Evolutionary conservation across 2,329 filamentous ascomycete species (phyloP).

Genomic region (Arthrobotrys sphaeroides): DNA sequence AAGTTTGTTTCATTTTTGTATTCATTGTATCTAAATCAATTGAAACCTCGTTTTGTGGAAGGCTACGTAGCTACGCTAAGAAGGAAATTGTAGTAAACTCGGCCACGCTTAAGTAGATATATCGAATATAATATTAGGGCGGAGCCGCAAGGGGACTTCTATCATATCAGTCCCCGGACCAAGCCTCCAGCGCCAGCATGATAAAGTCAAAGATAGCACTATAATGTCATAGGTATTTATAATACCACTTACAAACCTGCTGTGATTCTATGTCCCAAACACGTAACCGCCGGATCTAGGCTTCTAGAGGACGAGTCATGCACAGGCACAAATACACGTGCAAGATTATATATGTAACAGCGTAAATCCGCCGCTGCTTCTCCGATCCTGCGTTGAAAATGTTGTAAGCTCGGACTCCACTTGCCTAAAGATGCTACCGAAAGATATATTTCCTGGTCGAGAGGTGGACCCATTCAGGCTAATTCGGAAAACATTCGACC

Average conservation of each 20-base stretch:
- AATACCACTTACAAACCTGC: not conserved
- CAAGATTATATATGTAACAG: not conserved
- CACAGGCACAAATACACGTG: not conserved
- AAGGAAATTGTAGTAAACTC: too few species aligned
- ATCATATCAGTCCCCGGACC: too few species aligned
- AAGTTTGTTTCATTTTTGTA: too few species aligned
- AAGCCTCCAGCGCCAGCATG: too few species aligned
- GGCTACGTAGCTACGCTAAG: too few species aligned
- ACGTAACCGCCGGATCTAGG: not conserved
- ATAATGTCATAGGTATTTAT: not conserved
- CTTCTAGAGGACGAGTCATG: not conserved
- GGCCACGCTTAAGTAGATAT: too few species aligned
- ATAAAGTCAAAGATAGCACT: too few species aligned
- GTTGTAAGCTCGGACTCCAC: not conserved
- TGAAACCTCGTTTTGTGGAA: too few species aligned
- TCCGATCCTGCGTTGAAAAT: not conserved
- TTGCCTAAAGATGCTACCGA: not conserved
- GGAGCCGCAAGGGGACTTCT: too few species aligned
- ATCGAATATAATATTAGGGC: too few species aligned
- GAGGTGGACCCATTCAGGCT: constrained; percentile 25
- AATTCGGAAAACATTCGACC: constrained; percentile 7
- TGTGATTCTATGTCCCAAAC: not conserved
- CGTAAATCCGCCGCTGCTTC: too few species aligned
- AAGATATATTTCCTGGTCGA: constrained; percentile 2
- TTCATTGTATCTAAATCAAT: too few species aligned